phyloP scores from a whole-genome alignment of 345 rosid genomes.

The Excoecaria agallocha region DNA sequence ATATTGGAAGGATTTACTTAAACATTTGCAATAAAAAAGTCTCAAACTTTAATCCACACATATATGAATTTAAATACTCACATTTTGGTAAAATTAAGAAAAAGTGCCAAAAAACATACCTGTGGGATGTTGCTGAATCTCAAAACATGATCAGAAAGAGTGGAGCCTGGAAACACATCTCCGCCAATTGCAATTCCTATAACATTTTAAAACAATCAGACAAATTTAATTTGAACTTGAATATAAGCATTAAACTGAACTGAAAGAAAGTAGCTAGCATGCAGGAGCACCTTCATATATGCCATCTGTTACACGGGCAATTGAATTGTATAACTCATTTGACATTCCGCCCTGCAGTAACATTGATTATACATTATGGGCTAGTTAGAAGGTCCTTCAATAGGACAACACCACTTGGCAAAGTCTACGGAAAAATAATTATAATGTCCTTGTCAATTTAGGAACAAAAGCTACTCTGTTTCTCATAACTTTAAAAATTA shows the following conservation, averaged over 20 bases:
- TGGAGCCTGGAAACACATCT: conserved; percentile 96
- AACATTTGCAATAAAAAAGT: background rate
- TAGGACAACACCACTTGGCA: background rate
- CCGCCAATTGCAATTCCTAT: conserved; percentile 97
- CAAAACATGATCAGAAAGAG: conserved; percentile 87
- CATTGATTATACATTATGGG: background rate
- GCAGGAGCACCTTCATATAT: conserved; percentile 71
- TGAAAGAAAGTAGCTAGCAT: background rate
- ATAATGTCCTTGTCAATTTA: background rate
- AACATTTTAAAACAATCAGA: conserved; percentile 24
- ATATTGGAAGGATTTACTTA: too few species aligned
- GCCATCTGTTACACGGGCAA: conserved; percentile 96
- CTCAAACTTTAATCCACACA: background rate
- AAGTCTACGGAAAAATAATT: conserved; percentile 6
- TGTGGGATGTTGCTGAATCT: conserved; percentile 95
- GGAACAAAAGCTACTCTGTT: background rate
- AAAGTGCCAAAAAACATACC: conserved; percentile 34
- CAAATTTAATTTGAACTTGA: background rate
- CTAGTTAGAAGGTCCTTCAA: background rate
- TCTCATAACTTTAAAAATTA: background rate
- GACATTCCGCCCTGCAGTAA: conserved; percentile 93
- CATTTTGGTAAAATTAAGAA: too few species aligned
- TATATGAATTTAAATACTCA: background rate
- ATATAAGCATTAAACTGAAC: conserved; percentile 9
- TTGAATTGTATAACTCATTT: conserved; percentile 84